Percentiles rank a stretch among this genome's conserved stretches.
Evolutionary conservation across 1,139 yeast genomes (phyloP).

Genomic region (Yamadazyma dushanensis): DNA sequence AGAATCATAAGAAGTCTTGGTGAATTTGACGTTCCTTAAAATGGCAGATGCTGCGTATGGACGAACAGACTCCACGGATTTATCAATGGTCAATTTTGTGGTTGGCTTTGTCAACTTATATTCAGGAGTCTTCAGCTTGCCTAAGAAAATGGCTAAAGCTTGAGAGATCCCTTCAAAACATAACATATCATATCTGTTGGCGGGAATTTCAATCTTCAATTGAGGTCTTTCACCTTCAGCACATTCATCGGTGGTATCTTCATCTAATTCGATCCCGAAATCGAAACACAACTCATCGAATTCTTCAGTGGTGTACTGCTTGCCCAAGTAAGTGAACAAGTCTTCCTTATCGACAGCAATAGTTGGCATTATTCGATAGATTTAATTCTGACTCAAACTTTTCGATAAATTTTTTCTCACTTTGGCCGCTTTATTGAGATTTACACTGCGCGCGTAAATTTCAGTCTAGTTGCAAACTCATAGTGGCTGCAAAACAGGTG

Average conservation of each 20-base stretch:
- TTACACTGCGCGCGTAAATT: conserved; percentile 4
- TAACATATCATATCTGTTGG: conserved; percentile 96
- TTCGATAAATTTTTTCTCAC: conserved; percentile 1
- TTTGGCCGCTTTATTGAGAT: conserved; percentile 1
- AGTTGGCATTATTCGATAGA: conserved; percentile 73
- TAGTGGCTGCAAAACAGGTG: too few relatives aligned
- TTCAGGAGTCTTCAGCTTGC: conserved; percentile 61
- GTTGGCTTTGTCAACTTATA: conserved; percentile 64
- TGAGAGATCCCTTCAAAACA: conserved; percentile 98
- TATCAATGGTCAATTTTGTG: conserved; percentile 68
- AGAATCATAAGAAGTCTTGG: conserved; percentile 84
- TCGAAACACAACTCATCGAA: conserved; percentile 97
- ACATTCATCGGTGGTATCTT: conserved; percentile 85
- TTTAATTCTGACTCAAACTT: conserved; percentile 2
- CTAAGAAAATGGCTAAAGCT: conserved; percentile 88
- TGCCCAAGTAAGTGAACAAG: conserved; percentile 79
- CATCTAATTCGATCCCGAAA: conserved; percentile 96
- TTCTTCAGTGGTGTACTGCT: conserved; percentile 81
- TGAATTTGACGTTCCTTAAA: conserved; percentile 77
- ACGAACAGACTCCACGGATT: conserved; percentile 71
- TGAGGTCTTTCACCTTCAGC: conserved; percentile 87
- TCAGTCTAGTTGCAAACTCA: conserved; percentile 1
- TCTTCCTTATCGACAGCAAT: conserved; percentile 93
- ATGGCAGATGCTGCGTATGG: conserved; percentile 96
- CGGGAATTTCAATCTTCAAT: conserved; percentile 94